Conservation (phyloP, 1,139 yeast genomes). For the Blastobotrys elegans region DNA sequence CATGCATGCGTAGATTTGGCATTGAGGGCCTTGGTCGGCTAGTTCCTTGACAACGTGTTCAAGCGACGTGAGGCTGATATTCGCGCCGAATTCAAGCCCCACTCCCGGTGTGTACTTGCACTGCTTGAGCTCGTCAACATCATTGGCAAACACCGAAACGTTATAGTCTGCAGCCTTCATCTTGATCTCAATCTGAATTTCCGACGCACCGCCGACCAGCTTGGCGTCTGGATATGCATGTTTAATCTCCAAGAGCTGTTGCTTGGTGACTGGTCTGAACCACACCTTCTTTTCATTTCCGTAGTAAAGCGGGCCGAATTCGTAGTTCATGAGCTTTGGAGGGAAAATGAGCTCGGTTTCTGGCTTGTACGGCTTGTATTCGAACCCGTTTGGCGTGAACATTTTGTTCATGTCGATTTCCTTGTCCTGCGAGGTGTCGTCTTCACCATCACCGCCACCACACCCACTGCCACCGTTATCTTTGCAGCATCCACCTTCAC, state of each 20-base stretch:
- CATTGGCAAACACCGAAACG: conserved; percentile 39
- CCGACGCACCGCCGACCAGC: conserved; percentile 45
- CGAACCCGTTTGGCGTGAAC: conserved; percentile 34
- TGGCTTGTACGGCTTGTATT: conserved; percentile 36
- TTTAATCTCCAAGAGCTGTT: conserved; percentile 36
- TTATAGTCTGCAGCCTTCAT: conserved; percentile 40
- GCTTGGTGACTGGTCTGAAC: conserved; percentile 41
- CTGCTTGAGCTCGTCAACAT: conserved; percentile 37
- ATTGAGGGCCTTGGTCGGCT: conserved; percentile 21
- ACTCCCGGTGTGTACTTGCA: conserved; percentile 33
- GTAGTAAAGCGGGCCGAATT: conserved; percentile 33
- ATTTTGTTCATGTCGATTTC: conserved; percentile 16
- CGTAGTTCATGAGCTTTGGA: conserved; percentile 31
- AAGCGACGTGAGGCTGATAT: conserved; percentile 38
- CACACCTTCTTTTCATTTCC: conserved; percentile 38
- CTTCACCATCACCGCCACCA: conserved; percentile 6
- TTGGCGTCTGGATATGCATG: conserved; percentile 36
- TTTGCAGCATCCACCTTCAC: conserved; percentile 24
- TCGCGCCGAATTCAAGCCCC: conserved; percentile 41
- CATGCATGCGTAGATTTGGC: conserved; percentile 37
- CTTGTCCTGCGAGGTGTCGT: conserved; percentile 18
- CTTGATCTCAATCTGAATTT: conserved; percentile 43
- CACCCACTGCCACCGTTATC: conserved; percentile 20
- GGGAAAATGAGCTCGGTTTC: conserved; percentile 41
- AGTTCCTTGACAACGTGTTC: conserved; percentile 36